These are phyloP conservation scores for Pinus albicaulis DNA, from an alignment of 75 land plant genomes.

Conservation along the genomic window DNA sequence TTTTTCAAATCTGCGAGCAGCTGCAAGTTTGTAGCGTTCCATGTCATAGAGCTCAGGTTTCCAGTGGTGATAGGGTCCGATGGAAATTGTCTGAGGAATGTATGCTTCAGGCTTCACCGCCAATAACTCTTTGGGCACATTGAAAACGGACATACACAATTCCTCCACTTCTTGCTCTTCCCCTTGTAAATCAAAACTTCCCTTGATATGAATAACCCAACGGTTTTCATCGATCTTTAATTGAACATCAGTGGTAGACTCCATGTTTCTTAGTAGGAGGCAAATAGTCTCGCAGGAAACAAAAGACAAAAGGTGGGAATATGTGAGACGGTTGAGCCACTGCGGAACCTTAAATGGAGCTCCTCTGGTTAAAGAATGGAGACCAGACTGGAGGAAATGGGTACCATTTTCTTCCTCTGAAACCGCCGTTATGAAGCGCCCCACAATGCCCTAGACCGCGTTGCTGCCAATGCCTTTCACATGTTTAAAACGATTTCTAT, in stretches of 20 bases:
- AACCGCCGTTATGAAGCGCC: too few species aligned
- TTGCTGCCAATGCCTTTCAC: too few species aligned
- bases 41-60: not conserved
- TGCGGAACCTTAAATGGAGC: too few species aligned
- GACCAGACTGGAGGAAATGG: too few species aligned
- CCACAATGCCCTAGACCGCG: too few species aligned
- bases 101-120: conserved; percentile 9
- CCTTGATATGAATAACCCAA: not conserved
- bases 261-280: not conserved
- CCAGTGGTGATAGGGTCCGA: conserved; percentile 1
- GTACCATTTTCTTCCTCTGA: too few species aligned
- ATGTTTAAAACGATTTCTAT: too few species aligned
- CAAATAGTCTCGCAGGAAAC: too few species aligned
- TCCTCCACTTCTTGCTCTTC: not conserved
- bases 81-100: not conserved
- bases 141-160: conserved; percentile 4
- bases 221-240: not conserved
- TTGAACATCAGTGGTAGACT: not conserved
- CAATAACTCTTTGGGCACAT: conserved; percentile 8
- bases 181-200: not conserved
- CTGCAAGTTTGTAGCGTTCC: not conserved
- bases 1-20: not conserved
- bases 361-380: too few species aligned
- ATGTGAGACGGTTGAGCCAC: too few species aligned
- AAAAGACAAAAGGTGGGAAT: too few species aligned